A percentile compares a stretch with the other conserved stretches of the same genome.
phyloP scores from a whole-genome alignment of 1,284 basidiomycete genomes.

The Testicularia cyperi region DNA sequence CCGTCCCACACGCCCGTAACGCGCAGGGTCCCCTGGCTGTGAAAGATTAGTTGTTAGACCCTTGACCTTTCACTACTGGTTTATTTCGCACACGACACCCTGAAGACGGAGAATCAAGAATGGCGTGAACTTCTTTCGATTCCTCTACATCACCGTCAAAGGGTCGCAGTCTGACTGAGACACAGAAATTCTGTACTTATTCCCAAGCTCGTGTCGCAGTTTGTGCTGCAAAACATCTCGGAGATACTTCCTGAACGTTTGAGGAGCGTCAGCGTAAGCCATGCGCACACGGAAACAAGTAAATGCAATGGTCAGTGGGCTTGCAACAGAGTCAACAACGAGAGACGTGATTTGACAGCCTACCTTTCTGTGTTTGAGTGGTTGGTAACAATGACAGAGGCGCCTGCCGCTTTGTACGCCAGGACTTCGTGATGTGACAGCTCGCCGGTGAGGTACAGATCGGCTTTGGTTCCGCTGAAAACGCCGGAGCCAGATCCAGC shows the following conservation, averaged over 20 bases:
- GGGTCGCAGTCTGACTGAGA: conserved; percentile 33
- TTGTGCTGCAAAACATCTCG: conserved; percentile 35
- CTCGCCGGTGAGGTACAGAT: conserved; percentile 56
- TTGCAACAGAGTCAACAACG: not conserved
- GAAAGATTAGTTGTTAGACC: too few relatives aligned
- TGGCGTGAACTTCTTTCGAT: too few relatives aligned
- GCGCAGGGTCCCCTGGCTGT: too few relatives aligned
- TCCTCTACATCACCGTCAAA: conserved; percentile 22
- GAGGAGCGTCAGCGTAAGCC: not conserved
- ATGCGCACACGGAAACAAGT: not conserved
- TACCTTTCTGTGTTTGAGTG: conserved; percentile 57
- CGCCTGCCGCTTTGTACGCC: conserved; percentile 47
- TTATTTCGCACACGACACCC: too few relatives aligned
- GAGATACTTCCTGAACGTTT: conserved; percentile 44
- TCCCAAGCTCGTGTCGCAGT: conserved; percentile 15
- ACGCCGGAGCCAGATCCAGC: conserved; percentile 54
- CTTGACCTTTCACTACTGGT: too few relatives aligned
- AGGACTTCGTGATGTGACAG: conserved; percentile 57
- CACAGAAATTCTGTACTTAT: conserved; percentile 12
- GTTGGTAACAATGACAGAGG: conserved; percentile 53
- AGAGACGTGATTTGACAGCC: not conserved
- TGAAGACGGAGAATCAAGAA: too few relatives aligned
- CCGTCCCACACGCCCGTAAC: too few relatives aligned
- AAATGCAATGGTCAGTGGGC: too few relatives aligned
- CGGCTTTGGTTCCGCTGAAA: conserved; percentile 38